A percentile compares a stretch with the other conserved stretches of the same genome.
These are phyloP conservation scores for Trichophyton simii DNA, from an alignment of 2,329 filamentous ascomycete genomes.

Conservation along the genomic window DNA sequence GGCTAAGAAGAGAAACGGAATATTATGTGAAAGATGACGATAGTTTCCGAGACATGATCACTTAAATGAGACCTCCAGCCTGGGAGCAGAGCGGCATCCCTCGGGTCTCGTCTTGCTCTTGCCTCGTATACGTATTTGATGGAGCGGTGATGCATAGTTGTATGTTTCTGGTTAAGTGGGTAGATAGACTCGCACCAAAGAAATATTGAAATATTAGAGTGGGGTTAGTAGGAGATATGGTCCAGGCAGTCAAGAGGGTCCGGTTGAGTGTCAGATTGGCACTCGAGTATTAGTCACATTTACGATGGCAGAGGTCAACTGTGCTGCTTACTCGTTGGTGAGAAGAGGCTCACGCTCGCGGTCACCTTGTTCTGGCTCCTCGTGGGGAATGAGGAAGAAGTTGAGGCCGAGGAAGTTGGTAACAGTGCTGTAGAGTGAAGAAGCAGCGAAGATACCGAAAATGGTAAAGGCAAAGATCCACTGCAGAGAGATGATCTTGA, in stretches of 20 bases:
- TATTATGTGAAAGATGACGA: neutral
- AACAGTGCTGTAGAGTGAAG: conserved; percentile 41
- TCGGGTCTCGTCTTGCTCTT: neutral
- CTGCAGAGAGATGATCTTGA: conserved; percentile 64
- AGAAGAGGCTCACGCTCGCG: conserved; percentile 44
- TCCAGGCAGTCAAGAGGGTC: neutral
- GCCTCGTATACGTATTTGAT: neutral
- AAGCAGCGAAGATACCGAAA: conserved; percentile 47
- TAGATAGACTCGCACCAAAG: neutral
- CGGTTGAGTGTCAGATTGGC: neutral
- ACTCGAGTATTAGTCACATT: neutral
- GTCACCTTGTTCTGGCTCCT: conserved; percentile 32
- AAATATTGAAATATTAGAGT: neutral
- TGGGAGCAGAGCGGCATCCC: neutral
- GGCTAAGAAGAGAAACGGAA: neutral
- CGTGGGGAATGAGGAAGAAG: conserved; percentile 24
- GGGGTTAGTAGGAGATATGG: neutral
- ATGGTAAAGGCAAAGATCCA: conserved; percentile 89
- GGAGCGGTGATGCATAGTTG: neutral
- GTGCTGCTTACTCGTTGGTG: conserved; percentile 19
- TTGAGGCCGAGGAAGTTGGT: conserved; percentile 26
- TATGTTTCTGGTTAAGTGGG: neutral
- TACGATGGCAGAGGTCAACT: neutral
- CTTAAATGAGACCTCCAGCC: neutral
- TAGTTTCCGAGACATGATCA: neutral